Evolutionary conservation across 148 eudicot genomes (phyloP).

Genomic region (Camellia granthamiana): DNA sequence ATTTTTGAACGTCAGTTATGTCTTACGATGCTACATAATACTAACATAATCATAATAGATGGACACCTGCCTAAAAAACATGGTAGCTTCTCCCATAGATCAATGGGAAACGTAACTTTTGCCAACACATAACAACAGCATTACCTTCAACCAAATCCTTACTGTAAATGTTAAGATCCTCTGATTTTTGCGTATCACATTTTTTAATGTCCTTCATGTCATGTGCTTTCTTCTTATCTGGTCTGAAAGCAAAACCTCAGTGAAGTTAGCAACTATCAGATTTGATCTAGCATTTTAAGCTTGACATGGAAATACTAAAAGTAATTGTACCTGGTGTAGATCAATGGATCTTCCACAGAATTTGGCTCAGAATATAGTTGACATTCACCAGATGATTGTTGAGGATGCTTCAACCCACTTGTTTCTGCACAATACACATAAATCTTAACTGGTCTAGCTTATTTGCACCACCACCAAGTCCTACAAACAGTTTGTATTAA

Average conservation of each 20-base stretch:
- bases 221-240: constrained; percentile 27
- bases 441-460: background rate
- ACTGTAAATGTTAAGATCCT: constrained; percentile 9
- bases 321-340: constrained; percentile 36
- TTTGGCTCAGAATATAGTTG: constrained; percentile 26
- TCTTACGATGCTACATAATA: background rate
- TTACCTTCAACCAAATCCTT: constrained; percentile 27
- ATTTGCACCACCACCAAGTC: background rate
- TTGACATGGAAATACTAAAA: background rate
- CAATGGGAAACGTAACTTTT: constrained; percentile 8
- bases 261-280: constrained; percentile 9
- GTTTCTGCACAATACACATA: constrained; percentile 35
- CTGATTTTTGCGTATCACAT: constrained; percentile 9
- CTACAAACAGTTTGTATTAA: background rate
- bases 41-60: background rate
- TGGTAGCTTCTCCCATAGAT: background rate
- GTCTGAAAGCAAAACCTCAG: constrained; percentile 39
- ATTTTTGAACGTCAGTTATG: constrained; percentile 17
- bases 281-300: constrained; percentile 13
- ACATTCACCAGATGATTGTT: constrained; percentile 21
- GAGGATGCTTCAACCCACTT: constrained; percentile 30
- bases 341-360: constrained; percentile 26
- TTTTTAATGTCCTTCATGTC: constrained; percentile 21
- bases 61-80: background rate
- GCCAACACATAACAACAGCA: background rate